These are phyloP conservation scores for Pyrenopolyporus hunteri DNA, from an alignment of 495 filamentous ascomycete genomes.

Conservation along the genomic window DNA sequence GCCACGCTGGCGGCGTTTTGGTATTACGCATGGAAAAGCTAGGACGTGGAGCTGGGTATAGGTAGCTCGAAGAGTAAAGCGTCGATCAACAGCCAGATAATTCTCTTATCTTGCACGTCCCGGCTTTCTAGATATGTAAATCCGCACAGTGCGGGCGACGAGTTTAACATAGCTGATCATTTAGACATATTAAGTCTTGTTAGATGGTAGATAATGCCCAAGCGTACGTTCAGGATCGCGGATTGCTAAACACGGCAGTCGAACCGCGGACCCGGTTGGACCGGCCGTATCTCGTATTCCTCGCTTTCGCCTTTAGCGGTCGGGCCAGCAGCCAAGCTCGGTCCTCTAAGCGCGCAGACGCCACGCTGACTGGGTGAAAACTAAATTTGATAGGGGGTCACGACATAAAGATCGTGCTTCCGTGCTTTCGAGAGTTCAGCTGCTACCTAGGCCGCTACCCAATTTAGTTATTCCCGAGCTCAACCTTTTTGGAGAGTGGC, in stretches of 20 bases:
- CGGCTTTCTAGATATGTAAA: too few species aligned
- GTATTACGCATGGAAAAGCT: neutral
- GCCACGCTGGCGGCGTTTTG: slow-evolving; percentile 9
- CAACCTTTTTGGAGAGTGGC: too few species aligned
- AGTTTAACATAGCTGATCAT: too few species aligned
- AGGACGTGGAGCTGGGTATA: too few species aligned
- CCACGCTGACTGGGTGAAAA: slow-evolving; percentile 1
- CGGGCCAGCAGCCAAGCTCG: neutral
- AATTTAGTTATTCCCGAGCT: too few species aligned
- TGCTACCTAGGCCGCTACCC: too few species aligned
- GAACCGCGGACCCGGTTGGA: neutral
- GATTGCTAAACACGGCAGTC: neutral
- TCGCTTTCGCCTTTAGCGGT: slow-evolving; percentile 8
- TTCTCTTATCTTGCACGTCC: too few species aligned
- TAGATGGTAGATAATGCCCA: neutral
- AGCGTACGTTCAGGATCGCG: neutral
- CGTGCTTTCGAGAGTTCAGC: neutral
- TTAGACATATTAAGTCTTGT: neutral
- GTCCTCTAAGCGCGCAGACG: neutral
- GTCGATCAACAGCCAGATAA: too few species aligned
- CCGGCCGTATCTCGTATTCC: slow-evolving; percentile 30
- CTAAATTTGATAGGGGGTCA: neutral
- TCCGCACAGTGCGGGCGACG: too few species aligned
- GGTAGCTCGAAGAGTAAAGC: too few species aligned
- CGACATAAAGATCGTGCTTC: neutral